Conservation (phyloP, 495 filamentous ascomycete genomes). For the Cryomyces minteri region DNA sequence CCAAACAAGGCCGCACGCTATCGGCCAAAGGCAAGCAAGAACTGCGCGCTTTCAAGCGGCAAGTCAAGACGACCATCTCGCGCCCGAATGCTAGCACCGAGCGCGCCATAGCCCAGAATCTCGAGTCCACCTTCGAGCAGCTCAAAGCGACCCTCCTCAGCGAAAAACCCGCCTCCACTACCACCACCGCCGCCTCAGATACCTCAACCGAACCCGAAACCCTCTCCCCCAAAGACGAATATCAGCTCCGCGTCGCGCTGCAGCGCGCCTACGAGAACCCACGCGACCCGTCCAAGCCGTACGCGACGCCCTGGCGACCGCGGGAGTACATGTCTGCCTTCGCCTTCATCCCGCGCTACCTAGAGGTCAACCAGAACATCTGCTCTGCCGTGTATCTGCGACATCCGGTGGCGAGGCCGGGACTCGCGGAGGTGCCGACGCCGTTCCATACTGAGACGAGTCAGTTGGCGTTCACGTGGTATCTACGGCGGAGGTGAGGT, state of each 20-base stretch:
- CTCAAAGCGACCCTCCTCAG: constrained; percentile 11
- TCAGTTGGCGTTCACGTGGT: constrained; percentile 84
- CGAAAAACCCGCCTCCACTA: neutral
- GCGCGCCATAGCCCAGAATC: constrained; percentile 22
- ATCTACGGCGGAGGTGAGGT: constrained; percentile 54
- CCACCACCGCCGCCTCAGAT: neutral
- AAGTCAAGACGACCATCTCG: constrained; percentile 33
- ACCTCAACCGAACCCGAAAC: constrained; percentile 1
- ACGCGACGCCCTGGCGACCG: constrained; percentile 82
- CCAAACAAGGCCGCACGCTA: constrained; percentile 21
- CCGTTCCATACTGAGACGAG: constrained; percentile 47
- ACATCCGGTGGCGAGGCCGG: constrained; percentile 83
- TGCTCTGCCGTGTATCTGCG: constrained; percentile 90
- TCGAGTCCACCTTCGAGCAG: constrained; percentile 32
- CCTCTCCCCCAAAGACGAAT: neutral
- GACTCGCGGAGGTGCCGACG: constrained; percentile 75
- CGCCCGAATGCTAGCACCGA: constrained; percentile 24
- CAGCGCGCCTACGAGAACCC: constrained; percentile 49
- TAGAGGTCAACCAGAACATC: constrained; percentile 93
- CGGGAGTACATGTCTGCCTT: constrained; percentile 76
- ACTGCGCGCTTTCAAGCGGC: constrained; percentile 36
- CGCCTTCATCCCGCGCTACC: constrained; percentile 83
- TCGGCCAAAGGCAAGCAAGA: constrained; percentile 44
- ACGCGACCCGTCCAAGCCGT: constrained; percentile 59
- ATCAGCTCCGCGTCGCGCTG: constrained; percentile 25